These are phyloP conservation scores for Isoetes engelmannii DNA, from an alignment of 83 land plant species.

Conservation along the genomic window DNA sequence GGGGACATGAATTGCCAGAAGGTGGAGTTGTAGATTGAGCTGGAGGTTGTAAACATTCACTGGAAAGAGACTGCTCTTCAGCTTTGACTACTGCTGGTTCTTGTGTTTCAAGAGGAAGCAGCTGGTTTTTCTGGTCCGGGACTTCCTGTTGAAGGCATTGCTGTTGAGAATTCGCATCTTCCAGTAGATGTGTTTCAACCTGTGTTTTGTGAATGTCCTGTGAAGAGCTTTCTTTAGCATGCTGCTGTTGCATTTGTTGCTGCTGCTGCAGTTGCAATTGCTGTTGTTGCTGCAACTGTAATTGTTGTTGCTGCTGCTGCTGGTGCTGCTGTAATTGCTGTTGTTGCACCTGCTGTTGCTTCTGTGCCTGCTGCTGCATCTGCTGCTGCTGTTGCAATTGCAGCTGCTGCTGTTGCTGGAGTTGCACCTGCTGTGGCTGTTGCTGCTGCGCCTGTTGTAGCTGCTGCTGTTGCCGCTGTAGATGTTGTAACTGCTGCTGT, in stretches of 20 bases:
- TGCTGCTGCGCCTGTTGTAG: constrained; percentile 5
- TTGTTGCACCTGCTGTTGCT: constrained; percentile 39
- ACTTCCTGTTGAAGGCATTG: constrained; percentile 28
- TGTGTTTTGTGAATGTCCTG: constrained; percentile 22
- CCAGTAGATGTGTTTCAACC: constrained; percentile 23
- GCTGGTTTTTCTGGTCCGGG: constrained; percentile 23
- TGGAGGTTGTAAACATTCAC: neutral
- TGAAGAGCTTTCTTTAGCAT: constrained; percentile 25
- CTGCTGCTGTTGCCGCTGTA: neutral
- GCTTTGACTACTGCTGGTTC: constrained; percentile 21
- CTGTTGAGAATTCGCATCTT: constrained; percentile 19
- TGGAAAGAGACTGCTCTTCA: constrained; percentile 16
- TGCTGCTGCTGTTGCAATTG: neutral
- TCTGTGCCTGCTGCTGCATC: constrained; percentile 14
- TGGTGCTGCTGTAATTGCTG: constrained; percentile 31
- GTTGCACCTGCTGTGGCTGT: neutral
- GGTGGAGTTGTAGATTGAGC: neutral
- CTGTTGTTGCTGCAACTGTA: constrained; percentile 28
- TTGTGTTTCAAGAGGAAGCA: constrained; percentile 33
- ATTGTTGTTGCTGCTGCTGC: constrained; percentile 13
- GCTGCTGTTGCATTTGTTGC: constrained; percentile 30
- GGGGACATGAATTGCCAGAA: neutral
- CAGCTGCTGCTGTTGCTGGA: neutral
- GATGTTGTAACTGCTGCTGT: neutral
- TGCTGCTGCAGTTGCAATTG: constrained; percentile 36